Conservation (phyloP, 1,284 basidiomycete genomes). For the Xanthoconium separans region DNA sequence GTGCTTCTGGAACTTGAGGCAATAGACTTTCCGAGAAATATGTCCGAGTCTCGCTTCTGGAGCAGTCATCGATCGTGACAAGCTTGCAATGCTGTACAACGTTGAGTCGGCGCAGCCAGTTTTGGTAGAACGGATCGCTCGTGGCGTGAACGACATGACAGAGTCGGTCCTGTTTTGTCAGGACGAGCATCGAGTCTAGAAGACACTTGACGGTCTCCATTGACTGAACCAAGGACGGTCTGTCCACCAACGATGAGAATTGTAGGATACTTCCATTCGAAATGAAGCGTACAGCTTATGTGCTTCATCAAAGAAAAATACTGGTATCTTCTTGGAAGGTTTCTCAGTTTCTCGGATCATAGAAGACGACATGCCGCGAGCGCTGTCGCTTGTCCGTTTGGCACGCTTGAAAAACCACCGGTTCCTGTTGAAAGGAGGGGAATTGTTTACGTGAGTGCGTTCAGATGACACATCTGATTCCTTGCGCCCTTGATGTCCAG, state of each 20-base stretch:
- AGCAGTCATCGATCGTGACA: constrained; percentile 76
- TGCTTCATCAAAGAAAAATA: constrained; percentile 81
- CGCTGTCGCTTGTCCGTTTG: constrained; percentile 28
- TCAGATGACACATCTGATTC: constrained; percentile 35
- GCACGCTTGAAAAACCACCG: constrained; percentile 35
- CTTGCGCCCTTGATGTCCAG: constrained; percentile 25
- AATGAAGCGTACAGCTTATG: constrained; percentile 63
- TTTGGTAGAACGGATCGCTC: constrained; percentile 81
- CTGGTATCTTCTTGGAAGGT: constrained; percentile 67
- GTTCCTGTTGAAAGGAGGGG: constrained; percentile 28
- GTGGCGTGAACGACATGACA: constrained; percentile 84
- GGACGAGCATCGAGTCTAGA: constrained; percentile 78
- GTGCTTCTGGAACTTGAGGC: constrained; percentile 58
- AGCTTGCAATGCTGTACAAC: constrained; percentile 83
- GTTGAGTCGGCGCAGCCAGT: constrained; percentile 73
- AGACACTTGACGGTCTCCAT: constrained; percentile 78
- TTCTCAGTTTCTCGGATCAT: constrained; percentile 35
- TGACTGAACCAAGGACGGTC: constrained; percentile 71
- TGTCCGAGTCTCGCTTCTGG: constrained; percentile 61
- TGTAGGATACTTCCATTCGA: not conserved
- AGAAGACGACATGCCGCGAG: constrained; percentile 30
- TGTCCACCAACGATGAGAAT: constrained; percentile 28
- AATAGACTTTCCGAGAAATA: constrained; percentile 66
- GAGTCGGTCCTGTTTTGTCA: constrained; percentile 81
- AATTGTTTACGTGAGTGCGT: constrained; percentile 36